These are phyloP conservation scores for Schizosaccharomyces japonicus DNA, from an alignment of 805 yeast genomes.

Conservation along the genomic window DNA sequence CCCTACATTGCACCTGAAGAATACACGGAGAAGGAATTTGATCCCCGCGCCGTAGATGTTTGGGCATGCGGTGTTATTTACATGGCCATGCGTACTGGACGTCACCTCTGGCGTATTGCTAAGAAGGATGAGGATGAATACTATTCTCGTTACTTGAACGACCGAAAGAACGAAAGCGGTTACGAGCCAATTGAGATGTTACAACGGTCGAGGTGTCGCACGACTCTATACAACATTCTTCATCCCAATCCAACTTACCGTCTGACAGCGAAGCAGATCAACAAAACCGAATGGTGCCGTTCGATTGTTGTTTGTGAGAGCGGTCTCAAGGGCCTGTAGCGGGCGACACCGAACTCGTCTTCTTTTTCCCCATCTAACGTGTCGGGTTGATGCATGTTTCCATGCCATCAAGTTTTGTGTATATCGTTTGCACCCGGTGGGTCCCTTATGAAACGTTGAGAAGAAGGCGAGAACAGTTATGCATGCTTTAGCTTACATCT, in stretches of 20 bases:
- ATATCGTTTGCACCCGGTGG: no score
- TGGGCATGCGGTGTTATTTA: slow-evolving; percentile 75
- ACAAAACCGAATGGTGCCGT: slow-evolving; percentile 89
- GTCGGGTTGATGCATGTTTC: no score
- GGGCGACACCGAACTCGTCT: no score
- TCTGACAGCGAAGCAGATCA: slow-evolving; percentile 64
- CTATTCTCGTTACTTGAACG: slow-evolving; percentile 46
- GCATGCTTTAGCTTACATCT: no score
- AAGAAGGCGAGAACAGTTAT: no score
- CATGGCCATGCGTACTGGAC: slow-evolving; percentile 67
- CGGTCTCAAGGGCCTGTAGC: slow-evolving; percentile 22
- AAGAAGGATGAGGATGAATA: slow-evolving; percentile 52
- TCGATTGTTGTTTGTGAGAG: slow-evolving; percentile 61
- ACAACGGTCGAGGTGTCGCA: slow-evolving; percentile 70
- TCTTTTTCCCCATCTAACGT: no score
- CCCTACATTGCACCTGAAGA: slow-evolving; percentile 91
- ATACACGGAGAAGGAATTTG: slow-evolving; percentile 32
- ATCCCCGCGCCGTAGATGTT: slow-evolving; percentile 58
- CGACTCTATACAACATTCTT: slow-evolving; percentile 74
- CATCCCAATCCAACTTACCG: slow-evolving; percentile 80
- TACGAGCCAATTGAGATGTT: slow-evolving; percentile 75
- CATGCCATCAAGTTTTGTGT: no score
- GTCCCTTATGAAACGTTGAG: no score
- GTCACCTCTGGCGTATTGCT: slow-evolving; percentile 80
- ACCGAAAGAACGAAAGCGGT: slow-evolving; percentile 61